Conservation (phyloP, 768 basidiomycete genomes). For the Boletellus ananiceps region DNA sequence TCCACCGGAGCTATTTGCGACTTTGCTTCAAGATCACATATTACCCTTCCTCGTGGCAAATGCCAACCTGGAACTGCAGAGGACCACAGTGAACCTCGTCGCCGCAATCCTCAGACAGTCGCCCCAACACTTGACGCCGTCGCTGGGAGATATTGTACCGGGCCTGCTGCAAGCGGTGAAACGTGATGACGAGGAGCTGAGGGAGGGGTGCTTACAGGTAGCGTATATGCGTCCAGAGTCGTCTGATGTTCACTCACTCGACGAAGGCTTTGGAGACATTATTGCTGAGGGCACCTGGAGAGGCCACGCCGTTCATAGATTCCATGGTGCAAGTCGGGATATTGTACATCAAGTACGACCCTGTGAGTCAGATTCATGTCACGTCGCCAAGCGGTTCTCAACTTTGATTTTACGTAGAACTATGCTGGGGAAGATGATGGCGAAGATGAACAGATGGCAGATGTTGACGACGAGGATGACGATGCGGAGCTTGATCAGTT, state of each 20-base stretch:
- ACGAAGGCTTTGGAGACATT: constrained; percentile 74
- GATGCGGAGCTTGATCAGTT: constrained; percentile 80
- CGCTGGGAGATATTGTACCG: constrained; percentile 60
- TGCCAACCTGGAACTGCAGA: constrained; percentile 62
- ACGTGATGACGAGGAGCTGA: constrained; percentile 77
- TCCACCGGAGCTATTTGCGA: constrained; percentile 53
- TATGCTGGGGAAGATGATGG: constrained; percentile 70
- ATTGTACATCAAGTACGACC: constrained; percentile 88
- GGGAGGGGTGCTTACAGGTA: constrained; percentile 78
- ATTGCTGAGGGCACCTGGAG: constrained; percentile 76
- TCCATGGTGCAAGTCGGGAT: constrained; percentile 66
- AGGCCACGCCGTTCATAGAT: constrained; percentile 68
- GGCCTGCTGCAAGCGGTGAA: constrained; percentile 65
- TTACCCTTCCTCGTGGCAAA: constrained; percentile 52
- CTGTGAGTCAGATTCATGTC: constrained; percentile 42
- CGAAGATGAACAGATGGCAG: constrained; percentile 58
- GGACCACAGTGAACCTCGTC: constrained; percentile 73
- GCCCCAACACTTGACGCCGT: constrained; percentile 58
- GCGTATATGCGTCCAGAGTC: constrained; percentile 1
- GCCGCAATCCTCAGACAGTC: constrained; percentile 77
- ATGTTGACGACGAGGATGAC: constrained; percentile 69
- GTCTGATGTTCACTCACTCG: constrained; percentile 4
- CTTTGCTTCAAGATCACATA: constrained; percentile 56
- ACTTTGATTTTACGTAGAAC: constrained; percentile 45
- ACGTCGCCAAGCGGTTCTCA: not conserved